Conservation (phyloP, 306 rosid species). For the Rosa multiflora region DNA sequence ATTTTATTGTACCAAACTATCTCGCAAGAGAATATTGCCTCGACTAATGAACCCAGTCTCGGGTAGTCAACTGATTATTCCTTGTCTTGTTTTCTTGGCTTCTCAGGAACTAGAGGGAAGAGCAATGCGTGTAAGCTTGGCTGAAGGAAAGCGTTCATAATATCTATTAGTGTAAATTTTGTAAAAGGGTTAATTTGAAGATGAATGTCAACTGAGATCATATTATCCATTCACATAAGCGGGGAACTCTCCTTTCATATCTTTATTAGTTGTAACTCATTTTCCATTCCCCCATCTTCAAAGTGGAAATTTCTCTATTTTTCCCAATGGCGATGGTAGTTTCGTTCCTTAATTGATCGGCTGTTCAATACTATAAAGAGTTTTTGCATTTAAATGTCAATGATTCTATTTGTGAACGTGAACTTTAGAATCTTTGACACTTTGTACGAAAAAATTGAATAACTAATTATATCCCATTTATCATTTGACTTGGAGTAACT, state of each 20-base stretch:
- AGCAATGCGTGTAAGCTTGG: slow-evolving; percentile 77
- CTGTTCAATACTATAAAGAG: neutral
- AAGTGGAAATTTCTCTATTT: slow-evolving; percentile 16
- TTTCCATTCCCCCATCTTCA: neutral
- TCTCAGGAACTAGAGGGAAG: slow-evolving; percentile 86
- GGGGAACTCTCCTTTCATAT: slow-evolving; percentile 24
- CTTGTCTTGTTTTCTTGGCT: slow-evolving; percentile 17
- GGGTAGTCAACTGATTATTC: neutral
- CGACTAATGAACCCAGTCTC: neutral
- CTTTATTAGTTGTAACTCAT: slow-evolving; percentile 21
- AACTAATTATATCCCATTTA: neutral
- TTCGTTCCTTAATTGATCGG: neutral
- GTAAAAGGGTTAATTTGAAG: slow-evolving; percentile 15
- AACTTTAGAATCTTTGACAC: neutral
- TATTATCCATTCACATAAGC: slow-evolving; percentile 24
- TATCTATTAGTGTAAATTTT: slow-evolving; percentile 17
- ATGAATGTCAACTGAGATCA: slow-evolving; percentile 12
- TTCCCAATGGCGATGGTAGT: neutral
- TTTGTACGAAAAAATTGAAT: neutral
- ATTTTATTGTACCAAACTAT: too few relatives aligned
- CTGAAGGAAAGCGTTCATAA: slow-evolving; percentile 71
- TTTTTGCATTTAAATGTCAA: neutral
- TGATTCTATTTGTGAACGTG: neutral
- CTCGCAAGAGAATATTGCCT: neutral
- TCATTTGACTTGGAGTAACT: too few relatives aligned